Evolutionary conservation across 2,329 filamentous ascomycete species (phyloP).

Genomic region (Aspergillus sp.): DNA sequence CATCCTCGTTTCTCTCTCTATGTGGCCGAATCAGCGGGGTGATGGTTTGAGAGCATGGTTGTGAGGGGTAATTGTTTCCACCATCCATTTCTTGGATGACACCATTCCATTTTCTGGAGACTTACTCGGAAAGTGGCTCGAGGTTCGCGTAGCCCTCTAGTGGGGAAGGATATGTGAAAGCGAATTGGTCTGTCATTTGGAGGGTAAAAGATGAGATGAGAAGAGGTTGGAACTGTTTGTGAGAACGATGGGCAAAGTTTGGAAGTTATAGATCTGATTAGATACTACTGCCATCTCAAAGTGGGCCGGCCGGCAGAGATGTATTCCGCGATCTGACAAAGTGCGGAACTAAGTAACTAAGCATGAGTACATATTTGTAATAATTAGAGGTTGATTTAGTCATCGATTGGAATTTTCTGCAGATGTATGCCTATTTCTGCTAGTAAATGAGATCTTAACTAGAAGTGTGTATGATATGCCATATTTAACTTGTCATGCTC

Average conservation of each 20-base stretch:
- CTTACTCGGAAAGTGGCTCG: slow-evolving; percentile 47
- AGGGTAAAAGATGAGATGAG: not conserved
- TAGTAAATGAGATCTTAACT: not conserved
- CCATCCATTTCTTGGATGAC: not conserved
- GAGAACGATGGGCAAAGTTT: no score
- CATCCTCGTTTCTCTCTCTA: slow-evolving; percentile 65
- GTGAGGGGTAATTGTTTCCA: not conserved
- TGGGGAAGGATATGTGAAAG: slow-evolving; percentile 57
- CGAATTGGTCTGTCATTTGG: slow-evolving; percentile 51
- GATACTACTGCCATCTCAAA: not conserved
- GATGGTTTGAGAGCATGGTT: not conserved
- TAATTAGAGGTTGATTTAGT: not conserved
- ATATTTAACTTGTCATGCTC: no score
- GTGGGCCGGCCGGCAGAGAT: slow-evolving; percentile 5
- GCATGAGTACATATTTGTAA: not conserved
- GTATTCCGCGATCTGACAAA: slow-evolving; percentile 27
- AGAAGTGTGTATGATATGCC: not conserved
- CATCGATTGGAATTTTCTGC: not conserved
- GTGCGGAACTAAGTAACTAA: slow-evolving; percentile 14
- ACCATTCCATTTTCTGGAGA: slow-evolving; percentile 1
- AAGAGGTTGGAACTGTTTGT: not conserved
- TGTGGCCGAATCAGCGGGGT: not conserved
- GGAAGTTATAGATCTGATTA: slow-evolving; percentile 3
- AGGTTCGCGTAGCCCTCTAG: slow-evolving; percentile 52
- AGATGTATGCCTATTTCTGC: not conserved